A percentile compares a stretch with the other conserved stretches of the same genome.
Evolutionary conservation across 805 yeast genomes (phyloP).

Genomic region (Yamadazyma sp.): DNA sequence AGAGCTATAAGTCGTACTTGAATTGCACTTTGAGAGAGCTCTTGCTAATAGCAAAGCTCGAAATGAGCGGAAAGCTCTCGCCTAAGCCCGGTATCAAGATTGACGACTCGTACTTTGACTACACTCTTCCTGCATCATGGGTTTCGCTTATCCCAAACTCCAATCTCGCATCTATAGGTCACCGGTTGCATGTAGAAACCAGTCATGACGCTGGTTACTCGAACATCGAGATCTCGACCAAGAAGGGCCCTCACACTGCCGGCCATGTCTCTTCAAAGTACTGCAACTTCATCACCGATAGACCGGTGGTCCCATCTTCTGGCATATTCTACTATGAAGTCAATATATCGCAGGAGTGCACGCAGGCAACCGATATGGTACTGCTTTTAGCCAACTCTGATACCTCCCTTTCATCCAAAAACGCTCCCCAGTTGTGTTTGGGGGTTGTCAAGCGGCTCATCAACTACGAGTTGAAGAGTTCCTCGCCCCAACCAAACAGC

Average conservation of each 20-base stretch:
- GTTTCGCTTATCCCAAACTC: conserved; percentile 33
- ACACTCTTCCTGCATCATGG: conserved; percentile 41
- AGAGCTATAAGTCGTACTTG: conserved; percentile 22
- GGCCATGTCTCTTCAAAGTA: conserved; percentile 16
- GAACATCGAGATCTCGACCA: conserved; percentile 23
- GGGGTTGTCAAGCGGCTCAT: conserved; percentile 35
- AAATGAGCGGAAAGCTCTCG: conserved; percentile 23
- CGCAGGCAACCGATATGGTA: conserved; percentile 29
- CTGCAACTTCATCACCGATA: conserved; percentile 40
- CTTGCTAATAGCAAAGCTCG: conserved; percentile 20
- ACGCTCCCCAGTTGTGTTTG: conserved; percentile 31
- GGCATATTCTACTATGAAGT: conserved; percentile 45
- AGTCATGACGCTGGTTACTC: conserved; percentile 30
- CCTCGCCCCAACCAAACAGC: conserved; percentile 10
- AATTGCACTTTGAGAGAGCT: conserved; percentile 25
- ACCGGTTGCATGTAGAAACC: conserved; percentile 25
- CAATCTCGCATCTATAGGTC: conserved; percentile 23
- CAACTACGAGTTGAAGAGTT: conserved; percentile 20
- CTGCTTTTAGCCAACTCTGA: conserved; percentile 37
- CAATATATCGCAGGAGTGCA: conserved; percentile 33
- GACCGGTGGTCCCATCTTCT: conserved; percentile 29
- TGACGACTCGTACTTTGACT: conserved; percentile 22
- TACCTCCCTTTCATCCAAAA: conserved; percentile 31
- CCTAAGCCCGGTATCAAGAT: conserved; percentile 16
- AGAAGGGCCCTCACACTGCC: not conserved